Evolutionary conservation across 2,329 filamentous ascomycete genomes (phyloP), one percentile per base, ranked within the genome.

Genomic region (Triangularia verruculosa): DNA sequence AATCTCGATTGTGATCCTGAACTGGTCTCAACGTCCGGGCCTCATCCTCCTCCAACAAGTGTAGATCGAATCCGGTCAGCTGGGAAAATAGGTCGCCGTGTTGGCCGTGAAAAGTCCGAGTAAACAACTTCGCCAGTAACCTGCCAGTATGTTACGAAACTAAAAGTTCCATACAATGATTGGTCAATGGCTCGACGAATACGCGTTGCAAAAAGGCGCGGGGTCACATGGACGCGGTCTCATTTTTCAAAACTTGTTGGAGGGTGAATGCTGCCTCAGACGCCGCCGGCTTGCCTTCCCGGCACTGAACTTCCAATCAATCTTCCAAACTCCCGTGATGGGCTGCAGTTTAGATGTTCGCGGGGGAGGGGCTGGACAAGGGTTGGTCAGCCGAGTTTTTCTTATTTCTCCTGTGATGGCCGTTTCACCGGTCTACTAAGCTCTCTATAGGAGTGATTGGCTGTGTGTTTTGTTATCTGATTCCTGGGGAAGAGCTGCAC

Each of bases 141-240:
- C 22, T 27, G 20, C 20, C 43, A 51, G 43, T n/a, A 15, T 24
- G 51, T 12, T 24, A 28, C 25, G 15, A n/a, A 25, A 11, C 7
- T 27, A 20, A 54, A 54, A 54, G 51, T 54, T 54, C 51, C 51
- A 28, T 27, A 28, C n/a, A 47, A 20, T 54, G 51, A 54, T 54
- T 54, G 51, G 51, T 11, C 51, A 54, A 54, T 54, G 51, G 51
- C 51, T 54, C 51, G 25, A 28, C 51, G 51, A 54, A 54, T 54
- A 54, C 51, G 51, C 51, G 51, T 54, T 54, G 22, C 4, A 28
- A 15, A 54, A 28, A 27, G 51, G 25, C 51, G 51, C 51, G 51
- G 51, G 51, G 51, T 54, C 25, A n/a, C 51, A 24, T 8, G 17
- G 9, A 54, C 51, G 25, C 12, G 25, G 51, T 13, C 20, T 54